These are phyloP conservation scores for Vigna hirtella DNA, from an alignment of 306 rosid species.

Conservation along the genomic window DNA sequence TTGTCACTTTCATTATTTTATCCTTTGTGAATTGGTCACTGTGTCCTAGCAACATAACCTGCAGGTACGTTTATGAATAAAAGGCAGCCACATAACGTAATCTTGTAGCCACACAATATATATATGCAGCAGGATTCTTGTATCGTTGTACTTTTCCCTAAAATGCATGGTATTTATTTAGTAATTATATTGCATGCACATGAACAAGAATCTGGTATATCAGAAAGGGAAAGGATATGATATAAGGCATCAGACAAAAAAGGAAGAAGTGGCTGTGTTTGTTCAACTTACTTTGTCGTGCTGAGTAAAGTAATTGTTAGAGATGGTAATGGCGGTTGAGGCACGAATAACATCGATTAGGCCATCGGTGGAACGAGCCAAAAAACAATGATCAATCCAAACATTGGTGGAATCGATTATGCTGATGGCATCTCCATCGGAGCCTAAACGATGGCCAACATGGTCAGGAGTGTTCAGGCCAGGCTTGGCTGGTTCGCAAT, in stretches of 20 bases:
- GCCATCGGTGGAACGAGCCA: slow-evolving; percentile 65
- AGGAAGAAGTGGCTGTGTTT: background rate
- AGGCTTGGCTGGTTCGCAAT: slow-evolving; percentile 69
- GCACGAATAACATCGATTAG: slow-evolving; percentile 73
- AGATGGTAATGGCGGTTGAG: slow-evolving; percentile 75
- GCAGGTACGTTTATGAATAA: slow-evolving; percentile 14
- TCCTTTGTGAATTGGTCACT: slow-evolving; percentile 62
- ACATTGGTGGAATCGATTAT: slow-evolving; percentile 65
- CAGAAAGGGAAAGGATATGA: background rate
- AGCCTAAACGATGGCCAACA: slow-evolving; percentile 67
- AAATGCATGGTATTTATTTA: background rate
- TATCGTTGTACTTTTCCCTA: too few relatives aligned
- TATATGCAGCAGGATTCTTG: too few relatives aligned
- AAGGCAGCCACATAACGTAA: background rate
- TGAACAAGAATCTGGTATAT: background rate
- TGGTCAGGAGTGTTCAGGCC: slow-evolving; percentile 62
- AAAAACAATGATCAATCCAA: slow-evolving; percentile 84
- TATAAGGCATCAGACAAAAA: background rate
- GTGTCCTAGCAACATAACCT: slow-evolving; percentile 95
- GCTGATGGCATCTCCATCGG: slow-evolving; percentile 80
- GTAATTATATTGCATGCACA: background rate
- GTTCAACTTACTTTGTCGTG: slow-evolving; percentile 70
- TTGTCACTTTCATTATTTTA: slow-evolving; percentile 61
- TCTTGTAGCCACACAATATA: background rate
- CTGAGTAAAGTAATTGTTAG: slow-evolving; percentile 78